Evolutionary conservation across 1,284 basidiomycete species (phyloP).

Genomic region (Puccinia polysora): DNA sequence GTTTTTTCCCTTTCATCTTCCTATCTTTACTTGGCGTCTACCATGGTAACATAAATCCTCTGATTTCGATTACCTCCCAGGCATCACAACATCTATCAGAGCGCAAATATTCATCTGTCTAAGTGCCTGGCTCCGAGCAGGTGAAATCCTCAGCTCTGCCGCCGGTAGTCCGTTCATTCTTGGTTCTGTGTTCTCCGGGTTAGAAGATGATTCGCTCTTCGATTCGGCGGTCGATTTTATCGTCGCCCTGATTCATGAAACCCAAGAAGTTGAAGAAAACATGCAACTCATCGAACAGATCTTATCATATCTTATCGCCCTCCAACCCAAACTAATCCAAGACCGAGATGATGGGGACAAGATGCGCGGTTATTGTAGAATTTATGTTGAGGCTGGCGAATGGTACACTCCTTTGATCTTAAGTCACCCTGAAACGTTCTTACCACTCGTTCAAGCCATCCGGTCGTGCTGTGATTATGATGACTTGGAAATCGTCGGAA

Average conservation of each 20-base stretch:
- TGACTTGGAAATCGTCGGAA: constrained; percentile 92
- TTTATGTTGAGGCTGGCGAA: constrained; percentile 94
- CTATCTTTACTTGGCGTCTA: not conserved
- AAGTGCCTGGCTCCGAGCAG: constrained; percentile 52
- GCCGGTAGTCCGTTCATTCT: constrained; percentile 52
- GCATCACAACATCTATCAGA: constrained; percentile 51
- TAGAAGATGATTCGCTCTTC: constrained; percentile 67
- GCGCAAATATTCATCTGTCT: constrained; percentile 51
- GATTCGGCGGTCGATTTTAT: constrained; percentile 86
- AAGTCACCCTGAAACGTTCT: constrained; percentile 80
- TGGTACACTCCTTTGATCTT: constrained; percentile 85
- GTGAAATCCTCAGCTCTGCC: constrained; percentile 51
- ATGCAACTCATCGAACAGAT: constrained; percentile 81
- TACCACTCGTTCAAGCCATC: constrained; percentile 89
- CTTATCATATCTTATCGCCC: constrained; percentile 71
- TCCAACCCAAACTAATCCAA: constrained; percentile 64
- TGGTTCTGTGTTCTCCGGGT: constrained; percentile 29
- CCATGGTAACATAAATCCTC: constrained; percentile 58
- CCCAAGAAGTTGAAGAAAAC: constrained; percentile 93
- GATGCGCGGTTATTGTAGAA: constrained; percentile 81
- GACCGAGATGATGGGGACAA: constrained; percentile 63
- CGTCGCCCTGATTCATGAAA: constrained; percentile 94
- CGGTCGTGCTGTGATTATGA: constrained; percentile 87
- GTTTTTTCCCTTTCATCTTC: not conserved
- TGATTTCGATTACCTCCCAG: constrained; percentile 66